These are phyloP conservation scores for Solanum piurae DNA, from an alignment of 257 asterid genomes.

Conservation along the genomic window DNA sequence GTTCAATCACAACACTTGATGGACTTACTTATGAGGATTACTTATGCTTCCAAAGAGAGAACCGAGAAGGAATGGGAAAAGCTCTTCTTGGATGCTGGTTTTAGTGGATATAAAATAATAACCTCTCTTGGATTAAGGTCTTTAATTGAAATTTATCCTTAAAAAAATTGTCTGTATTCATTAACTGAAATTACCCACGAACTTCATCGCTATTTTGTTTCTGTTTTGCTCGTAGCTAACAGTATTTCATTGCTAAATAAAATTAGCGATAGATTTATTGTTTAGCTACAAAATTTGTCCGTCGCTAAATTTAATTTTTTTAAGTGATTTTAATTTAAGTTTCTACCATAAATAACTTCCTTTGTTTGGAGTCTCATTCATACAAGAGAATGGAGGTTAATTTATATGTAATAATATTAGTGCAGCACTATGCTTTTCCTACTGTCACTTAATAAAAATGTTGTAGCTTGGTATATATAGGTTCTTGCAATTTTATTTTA, in stretches of 20 bases:
- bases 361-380: no score
- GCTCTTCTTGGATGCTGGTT: neutral
- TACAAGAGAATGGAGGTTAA: neutral
- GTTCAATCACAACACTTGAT: neutral
- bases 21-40: neutral
- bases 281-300: fast-evolving
- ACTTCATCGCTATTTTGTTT: fast-evolving
- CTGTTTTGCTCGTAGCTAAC: no score
- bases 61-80: neutral
- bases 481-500: neutral
- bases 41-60: neutral
- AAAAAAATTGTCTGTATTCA: neutral
- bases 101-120: neutral
- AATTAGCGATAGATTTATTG: fast-evolving
- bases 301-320: no score
- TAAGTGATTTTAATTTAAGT: no score
- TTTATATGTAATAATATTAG: neutral
- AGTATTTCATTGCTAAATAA: fast-evolving
- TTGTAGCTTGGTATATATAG: neutral
- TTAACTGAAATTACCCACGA: no score
- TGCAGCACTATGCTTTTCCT: neutral
- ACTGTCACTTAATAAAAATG: neutral
- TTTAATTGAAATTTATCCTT: neutral
- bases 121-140: neutral
- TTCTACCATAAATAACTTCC: no score